A percentile compares a stretch with the other conserved stretches of the same genome.
Conservation (phyloP, 495 filamentous ascomycete species). For the Penicillium manginii region DNA sequence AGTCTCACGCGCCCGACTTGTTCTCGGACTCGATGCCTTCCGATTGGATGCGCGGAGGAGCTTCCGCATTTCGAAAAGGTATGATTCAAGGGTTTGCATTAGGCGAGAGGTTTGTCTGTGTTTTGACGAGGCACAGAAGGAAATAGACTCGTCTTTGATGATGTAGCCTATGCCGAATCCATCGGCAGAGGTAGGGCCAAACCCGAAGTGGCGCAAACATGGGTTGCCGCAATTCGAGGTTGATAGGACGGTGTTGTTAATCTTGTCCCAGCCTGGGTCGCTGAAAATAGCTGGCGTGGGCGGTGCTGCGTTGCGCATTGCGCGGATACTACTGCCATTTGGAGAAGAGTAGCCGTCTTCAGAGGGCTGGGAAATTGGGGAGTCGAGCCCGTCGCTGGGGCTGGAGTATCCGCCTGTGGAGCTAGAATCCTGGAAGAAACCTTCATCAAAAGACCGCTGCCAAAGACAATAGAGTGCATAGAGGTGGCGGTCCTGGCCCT, state of each 20-base stretch:
- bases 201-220: constrained; percentile 93
- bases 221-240: constrained; percentile 99
- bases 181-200: constrained; percentile 91
- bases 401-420: constrained; percentile 58
- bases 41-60: constrained; percentile 69
- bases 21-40: constrained; percentile 55
- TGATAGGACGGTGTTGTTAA: constrained; percentile 92
- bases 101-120: constrained; percentile 91
- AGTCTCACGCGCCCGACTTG: constrained; percentile 68
- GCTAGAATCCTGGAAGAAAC: constrained; percentile 59
- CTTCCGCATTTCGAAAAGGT: constrained; percentile 87
- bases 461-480: constrained; percentile 95
- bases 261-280: constrained; percentile 88
- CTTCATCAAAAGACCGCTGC: constrained; percentile 85
- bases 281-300: constrained; percentile 80
- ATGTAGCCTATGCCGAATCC: constrained; percentile 99
- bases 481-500: constrained; percentile 91
- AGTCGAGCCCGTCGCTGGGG: constrained; percentile 56
- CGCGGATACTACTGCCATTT: constrained; percentile 36
- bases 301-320: constrained; percentile 34
- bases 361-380: constrained; percentile 52
- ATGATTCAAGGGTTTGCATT: constrained; percentile 85
- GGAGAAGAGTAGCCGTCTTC: constrained; percentile 46
- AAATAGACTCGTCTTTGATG: constrained; percentile 94
- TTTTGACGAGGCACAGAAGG: constrained; percentile 88